phyloP scores from a whole-genome alignment of 345 rosid genomes.

The Arabis hirsuta region DNA sequence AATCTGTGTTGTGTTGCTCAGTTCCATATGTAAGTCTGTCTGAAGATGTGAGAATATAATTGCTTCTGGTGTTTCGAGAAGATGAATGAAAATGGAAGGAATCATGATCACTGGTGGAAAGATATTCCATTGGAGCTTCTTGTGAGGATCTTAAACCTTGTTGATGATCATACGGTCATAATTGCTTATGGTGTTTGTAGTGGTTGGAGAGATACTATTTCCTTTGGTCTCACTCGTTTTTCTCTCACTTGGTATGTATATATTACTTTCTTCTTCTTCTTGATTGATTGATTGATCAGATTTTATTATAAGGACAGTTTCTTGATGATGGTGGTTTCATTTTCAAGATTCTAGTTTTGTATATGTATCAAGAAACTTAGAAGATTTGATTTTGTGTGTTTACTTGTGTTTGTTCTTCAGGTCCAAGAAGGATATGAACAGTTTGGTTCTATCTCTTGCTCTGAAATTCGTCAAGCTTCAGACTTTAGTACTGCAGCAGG shows the following conservation, averaged over 20 bases:
- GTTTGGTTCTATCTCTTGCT: slow-evolving; percentile 78
- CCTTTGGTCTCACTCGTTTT: slow-evolving; percentile 76
- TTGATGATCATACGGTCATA: slow-evolving; percentile 75
- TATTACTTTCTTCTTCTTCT: slow-evolving; percentile 11
- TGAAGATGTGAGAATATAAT: too few relatives aligned
- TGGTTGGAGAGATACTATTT: slow-evolving; percentile 94
- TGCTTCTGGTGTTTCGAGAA: slow-evolving; percentile 43
- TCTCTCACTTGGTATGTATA: slow-evolving; percentile 71
- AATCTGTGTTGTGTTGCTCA: too few relatives aligned
- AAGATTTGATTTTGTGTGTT: slow-evolving; percentile 18
- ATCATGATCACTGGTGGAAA: slow-evolving; percentile 66
- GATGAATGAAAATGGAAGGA: slow-evolving; percentile 52
- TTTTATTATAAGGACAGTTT: not conserved
- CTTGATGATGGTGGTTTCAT: slow-evolving; percentile 15
- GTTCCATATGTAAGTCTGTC: too few relatives aligned
- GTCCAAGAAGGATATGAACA: slow-evolving; percentile 84
- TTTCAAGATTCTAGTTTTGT: slow-evolving; percentile 13
- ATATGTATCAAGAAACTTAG: not conserved
- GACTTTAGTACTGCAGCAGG: slow-evolving; percentile 77
- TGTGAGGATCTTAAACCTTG: slow-evolving; percentile 68
- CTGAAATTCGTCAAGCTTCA: slow-evolving; percentile 79
- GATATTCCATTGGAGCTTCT: slow-evolving; percentile 90
- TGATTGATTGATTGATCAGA: not conserved
- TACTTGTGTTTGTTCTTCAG: slow-evolving; percentile 46
- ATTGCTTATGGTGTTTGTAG: slow-evolving; percentile 83